These are phyloP conservation scores for Annulohypoxylon bovei DNA, from an alignment of 495 filamentous ascomycete species.

Conservation along the genomic window DNA sequence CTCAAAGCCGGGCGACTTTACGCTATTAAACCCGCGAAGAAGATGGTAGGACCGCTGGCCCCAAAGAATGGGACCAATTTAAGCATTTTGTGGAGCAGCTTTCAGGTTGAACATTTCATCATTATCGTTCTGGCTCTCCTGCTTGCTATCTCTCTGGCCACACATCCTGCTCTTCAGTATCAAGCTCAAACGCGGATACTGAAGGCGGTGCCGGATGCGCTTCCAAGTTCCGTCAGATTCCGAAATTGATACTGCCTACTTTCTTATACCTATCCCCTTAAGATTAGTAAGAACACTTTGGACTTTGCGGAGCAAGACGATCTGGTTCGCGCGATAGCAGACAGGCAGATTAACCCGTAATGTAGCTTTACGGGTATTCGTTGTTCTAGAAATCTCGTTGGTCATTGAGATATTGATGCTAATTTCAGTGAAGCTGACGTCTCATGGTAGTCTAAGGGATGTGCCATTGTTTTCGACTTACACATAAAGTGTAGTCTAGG, in stretches of 20 bases:
- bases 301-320: background rate
- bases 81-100: slow-evolving; percentile 10
- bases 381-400: background rate
- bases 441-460: background rate
- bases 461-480: background rate
- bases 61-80: slow-evolving; percentile 30
- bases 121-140: slow-evolving; percentile 35
- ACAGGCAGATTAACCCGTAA: background rate
- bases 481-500: background rate
- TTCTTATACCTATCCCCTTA: background rate
- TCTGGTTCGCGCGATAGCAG: background rate
- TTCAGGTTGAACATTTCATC: slow-evolving; percentile 37
- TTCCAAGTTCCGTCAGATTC: slow-evolving; percentile 35
- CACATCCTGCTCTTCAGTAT: slow-evolving; percentile 43
- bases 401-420: background rate
- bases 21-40: slow-evolving; percentile 59
- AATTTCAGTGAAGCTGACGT: background rate
- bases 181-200: slow-evolving; percentile 37
- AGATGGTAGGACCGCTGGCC: slow-evolving; percentile 58
- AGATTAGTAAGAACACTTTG: background rate
- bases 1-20: slow-evolving; percentile 52
- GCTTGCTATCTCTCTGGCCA: slow-evolving; percentile 39
- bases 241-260: background rate
- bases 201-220: slow-evolving; percentile 26
- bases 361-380: background rate